A percentile compares a stretch with the other conserved stretches of the same genome.
Evolutionary conservation across 73 alveolate species (phyloP).

Genomic region (Paramecium biaurelia): DNA sequence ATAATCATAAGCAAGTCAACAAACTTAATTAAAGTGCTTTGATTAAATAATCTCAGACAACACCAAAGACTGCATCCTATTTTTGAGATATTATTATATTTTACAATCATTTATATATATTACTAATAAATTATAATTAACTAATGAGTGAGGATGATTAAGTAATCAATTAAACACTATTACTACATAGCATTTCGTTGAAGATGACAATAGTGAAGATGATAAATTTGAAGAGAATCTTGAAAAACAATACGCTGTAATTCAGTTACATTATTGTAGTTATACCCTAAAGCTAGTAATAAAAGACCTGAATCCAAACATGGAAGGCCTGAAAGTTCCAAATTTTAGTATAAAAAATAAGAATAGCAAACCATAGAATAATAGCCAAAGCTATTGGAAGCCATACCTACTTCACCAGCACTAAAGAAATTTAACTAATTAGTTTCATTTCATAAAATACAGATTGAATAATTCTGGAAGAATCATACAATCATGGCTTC

Average conservation of each 20-base stretch:
- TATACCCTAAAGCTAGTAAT: neutral
- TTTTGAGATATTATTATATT: neutral
- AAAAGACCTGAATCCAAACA: constrained; percentile 53
- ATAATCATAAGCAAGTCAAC: neutral
- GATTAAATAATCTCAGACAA: neutral
- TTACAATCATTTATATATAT: neutral
- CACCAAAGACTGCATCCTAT: neutral
- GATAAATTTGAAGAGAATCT: constrained; percentile 31
- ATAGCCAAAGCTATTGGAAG: neutral
- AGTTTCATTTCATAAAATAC: constrained; percentile 42
- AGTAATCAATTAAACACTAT: neutral
- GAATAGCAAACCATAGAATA: neutral
- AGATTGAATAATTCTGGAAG: constrained; percentile 46
- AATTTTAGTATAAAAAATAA: neutral
- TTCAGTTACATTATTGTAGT: neutral
- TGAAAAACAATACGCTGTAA: constrained; percentile 41
- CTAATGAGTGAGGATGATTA: constrained; percentile 8
- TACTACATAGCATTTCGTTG: neutral
- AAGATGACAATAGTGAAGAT: constrained; percentile 37
- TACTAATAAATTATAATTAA: neutral
- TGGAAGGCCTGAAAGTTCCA: constrained; percentile 52
- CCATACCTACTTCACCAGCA: constrained; percentile 28
- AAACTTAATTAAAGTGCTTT: neutral
- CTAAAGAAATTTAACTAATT: constrained; percentile 15
- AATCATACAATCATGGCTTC: constrained; percentile 5